phyloP scores from a whole-genome alignment of 441 rosid species.

The Erodium moschatum region DNA sequence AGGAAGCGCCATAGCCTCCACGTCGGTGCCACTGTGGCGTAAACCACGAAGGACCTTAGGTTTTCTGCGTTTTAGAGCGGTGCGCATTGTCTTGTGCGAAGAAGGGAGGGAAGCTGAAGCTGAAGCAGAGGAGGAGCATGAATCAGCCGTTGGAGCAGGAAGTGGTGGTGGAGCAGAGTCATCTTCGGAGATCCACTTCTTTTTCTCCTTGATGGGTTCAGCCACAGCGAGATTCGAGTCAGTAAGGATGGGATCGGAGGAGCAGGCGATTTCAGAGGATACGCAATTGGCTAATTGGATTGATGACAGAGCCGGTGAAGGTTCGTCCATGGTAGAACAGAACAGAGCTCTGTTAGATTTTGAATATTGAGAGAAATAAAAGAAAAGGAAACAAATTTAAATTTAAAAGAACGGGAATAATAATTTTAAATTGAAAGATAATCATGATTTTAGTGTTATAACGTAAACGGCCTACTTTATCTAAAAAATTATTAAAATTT shows the following conservation, averaged over 20 bases:
- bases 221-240: not conserved
- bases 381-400: too few species aligned
- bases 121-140: conserved; percentile 31
- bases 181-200: conserved; percentile 29
- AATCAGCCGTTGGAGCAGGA: conserved; percentile 2
- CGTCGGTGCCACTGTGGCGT: conserved; percentile 29
- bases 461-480: too few species aligned
- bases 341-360: not conserved
- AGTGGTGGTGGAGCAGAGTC: conserved; percentile 14
- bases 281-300: conserved; percentile 3
- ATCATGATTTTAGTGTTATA: too few species aligned
- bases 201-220: conserved; percentile 14
- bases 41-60: conserved; percentile 24
- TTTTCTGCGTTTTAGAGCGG: conserved; percentile 33
- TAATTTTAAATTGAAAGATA: too few species aligned
- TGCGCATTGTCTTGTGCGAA: conserved; percentile 25
- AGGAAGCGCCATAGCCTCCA: conserved; percentile 71
- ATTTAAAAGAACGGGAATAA: too few species aligned
- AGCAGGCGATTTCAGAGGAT: not conserved
- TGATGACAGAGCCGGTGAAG: not conserved
- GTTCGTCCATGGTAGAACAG: conserved; percentile 7
- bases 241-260: conserved; percentile 7
- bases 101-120: conserved; percentile 18
- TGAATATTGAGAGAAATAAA: too few species aligned
- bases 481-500: too few species aligned